A percentile compares a stretch with the other conserved stretches of the same genome.
Conservation (phyloP, 108 stramenopile species). For the Craspedostauros australis region DNA sequence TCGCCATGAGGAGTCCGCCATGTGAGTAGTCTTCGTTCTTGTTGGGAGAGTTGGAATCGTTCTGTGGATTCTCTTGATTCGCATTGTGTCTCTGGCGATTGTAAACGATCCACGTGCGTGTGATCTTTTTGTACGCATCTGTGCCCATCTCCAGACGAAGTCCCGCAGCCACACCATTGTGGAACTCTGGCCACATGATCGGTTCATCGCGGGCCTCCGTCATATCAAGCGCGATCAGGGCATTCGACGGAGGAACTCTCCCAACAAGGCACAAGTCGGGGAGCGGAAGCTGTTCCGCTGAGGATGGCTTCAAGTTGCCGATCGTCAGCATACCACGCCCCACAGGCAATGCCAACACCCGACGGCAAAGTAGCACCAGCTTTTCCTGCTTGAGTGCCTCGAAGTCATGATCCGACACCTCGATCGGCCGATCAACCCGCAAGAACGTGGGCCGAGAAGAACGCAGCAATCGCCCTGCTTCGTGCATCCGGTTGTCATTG, state of each 20-base stretch:
- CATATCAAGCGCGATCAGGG: slow-evolving; percentile 71
- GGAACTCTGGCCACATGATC: slow-evolving; percentile 95
- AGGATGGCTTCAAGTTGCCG: slow-evolving; percentile 68
- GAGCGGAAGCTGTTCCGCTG: slow-evolving; percentile 83
- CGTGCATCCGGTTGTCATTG: slow-evolving; percentile 80
- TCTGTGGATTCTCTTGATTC: slow-evolving; percentile 16
- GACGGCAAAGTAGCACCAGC: slow-evolving; percentile 72
- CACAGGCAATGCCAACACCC: slow-evolving; percentile 80
- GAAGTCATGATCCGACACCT: slow-evolving; percentile 87
- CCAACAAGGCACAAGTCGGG: slow-evolving; percentile 88
- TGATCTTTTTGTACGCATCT: slow-evolving; percentile 46
- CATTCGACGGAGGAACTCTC: slow-evolving; percentile 87
- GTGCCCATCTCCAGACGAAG: slow-evolving; percentile 59
- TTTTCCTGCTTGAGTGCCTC: slow-evolving; percentile 82
- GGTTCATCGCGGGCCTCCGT: slow-evolving; percentile 59
- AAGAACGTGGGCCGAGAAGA: slow-evolving; percentile 83
- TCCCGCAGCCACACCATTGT: slow-evolving; percentile 97
- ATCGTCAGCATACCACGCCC: slow-evolving; percentile 97
- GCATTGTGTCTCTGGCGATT: slow-evolving; percentile 54
- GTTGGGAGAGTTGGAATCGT: slow-evolving; percentile 1
- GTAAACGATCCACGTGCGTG: slow-evolving; percentile 95
- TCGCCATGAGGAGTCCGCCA: slow-evolving; percentile 91
- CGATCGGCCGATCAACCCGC: slow-evolving; percentile 70
- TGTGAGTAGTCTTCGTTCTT: slow-evolving; percentile 56
- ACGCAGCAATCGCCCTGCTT: slow-evolving; percentile 85